Evolutionary conservation across 2,329 filamentous ascomycete species (phyloP).

Genomic region (Phialophora chinensis): DNA sequence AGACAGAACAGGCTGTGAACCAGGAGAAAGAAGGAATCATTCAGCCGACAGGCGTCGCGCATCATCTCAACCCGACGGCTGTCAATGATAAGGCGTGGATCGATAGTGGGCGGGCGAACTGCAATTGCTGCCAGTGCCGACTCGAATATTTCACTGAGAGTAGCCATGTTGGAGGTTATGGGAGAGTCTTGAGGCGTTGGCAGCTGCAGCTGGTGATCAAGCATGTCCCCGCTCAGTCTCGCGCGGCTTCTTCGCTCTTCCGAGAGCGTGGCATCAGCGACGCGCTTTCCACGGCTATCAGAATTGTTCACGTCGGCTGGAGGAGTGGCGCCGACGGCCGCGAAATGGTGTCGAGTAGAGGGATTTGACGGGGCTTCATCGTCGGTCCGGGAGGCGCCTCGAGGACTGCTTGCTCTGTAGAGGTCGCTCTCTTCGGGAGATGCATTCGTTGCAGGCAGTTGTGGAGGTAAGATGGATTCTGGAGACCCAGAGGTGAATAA

Average conservation of each 20-base stretch:
- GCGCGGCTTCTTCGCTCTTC: slow-evolving; percentile 6
- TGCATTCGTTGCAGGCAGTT: not conserved
- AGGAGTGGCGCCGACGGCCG: not conserved
- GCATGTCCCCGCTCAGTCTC: not conserved
- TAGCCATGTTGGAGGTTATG: not conserved
- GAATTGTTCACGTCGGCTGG: not conserved
- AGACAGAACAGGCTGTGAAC: slow-evolving; percentile 28
- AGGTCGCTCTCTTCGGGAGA: not conserved
- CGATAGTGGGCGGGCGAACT: not conserved
- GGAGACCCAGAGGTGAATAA: not conserved
- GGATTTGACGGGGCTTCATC: not conserved
- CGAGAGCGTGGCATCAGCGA: not conserved
- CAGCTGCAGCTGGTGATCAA: slow-evolving; percentile 10
- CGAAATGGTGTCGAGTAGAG: not conserved
- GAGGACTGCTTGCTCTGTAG: not conserved
- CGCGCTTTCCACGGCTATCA: slow-evolving; percentile 11
- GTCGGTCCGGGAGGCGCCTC: not conserved
- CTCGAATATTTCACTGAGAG: slow-evolving; percentile 13
- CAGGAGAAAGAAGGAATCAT: slow-evolving; percentile 69
- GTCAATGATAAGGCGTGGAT: slow-evolving; percentile 12
- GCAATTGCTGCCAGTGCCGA: slow-evolving; percentile 1
- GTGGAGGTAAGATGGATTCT: not conserved
- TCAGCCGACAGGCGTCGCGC: slow-evolving; percentile 58
- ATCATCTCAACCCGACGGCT: slow-evolving; percentile 50
- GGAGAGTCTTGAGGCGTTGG: slow-evolving; percentile 29